Conservation (phyloP, 768 basidiomycete species). For the Leccinum subgranulosum region DNA sequence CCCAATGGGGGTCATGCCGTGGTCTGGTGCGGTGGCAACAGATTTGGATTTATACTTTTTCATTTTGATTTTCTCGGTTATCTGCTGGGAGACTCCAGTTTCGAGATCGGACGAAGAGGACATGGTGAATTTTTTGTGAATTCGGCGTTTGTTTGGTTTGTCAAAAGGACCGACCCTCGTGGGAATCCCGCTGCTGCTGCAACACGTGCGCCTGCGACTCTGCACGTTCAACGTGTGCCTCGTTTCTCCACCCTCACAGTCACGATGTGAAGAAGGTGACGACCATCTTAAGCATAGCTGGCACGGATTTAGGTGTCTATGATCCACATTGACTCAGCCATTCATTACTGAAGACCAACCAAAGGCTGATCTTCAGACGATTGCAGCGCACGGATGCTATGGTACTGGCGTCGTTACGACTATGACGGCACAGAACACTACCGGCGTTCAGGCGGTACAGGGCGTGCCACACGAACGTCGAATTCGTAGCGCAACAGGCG, state of each 20-base stretch:
- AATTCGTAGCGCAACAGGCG: too few species aligned
- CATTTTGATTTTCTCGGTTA: constrained; percentile 11
- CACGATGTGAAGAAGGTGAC: constrained; percentile 17
- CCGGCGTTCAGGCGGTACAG: too few species aligned
- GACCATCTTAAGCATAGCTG: constrained; percentile 59
- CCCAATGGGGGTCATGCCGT: constrained; percentile 51
- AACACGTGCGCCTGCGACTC: too few species aligned
- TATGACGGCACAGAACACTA: too few species aligned
- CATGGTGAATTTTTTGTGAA: background rate
- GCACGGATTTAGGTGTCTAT: too few species aligned
- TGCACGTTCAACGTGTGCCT: too few species aligned
- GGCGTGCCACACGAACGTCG: too few species aligned
- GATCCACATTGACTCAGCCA: too few species aligned
- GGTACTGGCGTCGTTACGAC: too few species aligned
- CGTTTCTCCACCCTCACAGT: background rate
- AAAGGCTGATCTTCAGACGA: constrained; percentile 83
- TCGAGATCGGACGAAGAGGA: constrained; percentile 26
- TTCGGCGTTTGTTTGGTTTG: constrained; percentile 22
- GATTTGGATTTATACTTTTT: constrained; percentile 8
- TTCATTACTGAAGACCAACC: background rate
- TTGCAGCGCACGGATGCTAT: too few species aligned
- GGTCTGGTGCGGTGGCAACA: constrained; percentile 10
- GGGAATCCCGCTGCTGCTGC: too few species aligned
- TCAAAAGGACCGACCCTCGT: constrained; percentile 5
- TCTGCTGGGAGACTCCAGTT: constrained; percentile 1